Conservation (phyloP, 2,329 filamentous ascomycete species). For the Trichoderma sp. region DNA sequence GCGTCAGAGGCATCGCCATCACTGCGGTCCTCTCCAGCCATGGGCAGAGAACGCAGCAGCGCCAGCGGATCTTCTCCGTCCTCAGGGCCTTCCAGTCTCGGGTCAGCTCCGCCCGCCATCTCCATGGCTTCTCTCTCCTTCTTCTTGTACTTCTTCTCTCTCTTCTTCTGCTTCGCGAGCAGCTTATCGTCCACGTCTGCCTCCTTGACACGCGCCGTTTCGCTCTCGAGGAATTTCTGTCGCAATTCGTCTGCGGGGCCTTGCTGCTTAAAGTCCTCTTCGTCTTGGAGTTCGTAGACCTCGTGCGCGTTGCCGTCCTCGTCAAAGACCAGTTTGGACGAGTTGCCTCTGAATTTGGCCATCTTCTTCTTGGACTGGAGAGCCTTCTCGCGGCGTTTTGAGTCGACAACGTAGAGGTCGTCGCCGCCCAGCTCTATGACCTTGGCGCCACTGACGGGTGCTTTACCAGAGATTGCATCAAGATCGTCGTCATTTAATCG, state of each 20-base stretch:
- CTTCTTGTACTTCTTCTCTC: constrained; percentile 74
- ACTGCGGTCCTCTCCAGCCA: constrained; percentile 43
- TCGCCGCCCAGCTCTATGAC: constrained; percentile 72
- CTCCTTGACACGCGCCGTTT: constrained; percentile 69
- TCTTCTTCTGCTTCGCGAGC: constrained; percentile 74
- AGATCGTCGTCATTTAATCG: constrained; percentile 74
- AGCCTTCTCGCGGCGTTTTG: constrained; percentile 93
- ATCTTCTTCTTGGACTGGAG: constrained; percentile 93
- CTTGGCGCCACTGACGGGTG: constrained; percentile 53
- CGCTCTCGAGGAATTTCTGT: constrained; percentile 75
- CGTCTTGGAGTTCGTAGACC: constrained; percentile 85
- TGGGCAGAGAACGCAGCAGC: constrained; percentile 61
- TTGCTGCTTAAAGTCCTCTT: constrained; percentile 75
- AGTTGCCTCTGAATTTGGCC: constrained; percentile 84
- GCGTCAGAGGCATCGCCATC: constrained; percentile 43
- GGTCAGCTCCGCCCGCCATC: constrained; percentile 37
- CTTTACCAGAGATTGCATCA: constrained; percentile 53
- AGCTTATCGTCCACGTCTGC: constrained; percentile 85
- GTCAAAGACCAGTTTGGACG: constrained; percentile 86
- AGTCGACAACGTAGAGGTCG: constrained; percentile 82
- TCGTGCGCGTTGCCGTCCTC: constrained; percentile 86
- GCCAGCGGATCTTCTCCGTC: constrained; percentile 59
- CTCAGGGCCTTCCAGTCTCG: constrained; percentile 46
- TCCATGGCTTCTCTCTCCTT: constrained; percentile 65
- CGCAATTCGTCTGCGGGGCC: constrained; percentile 79